Evolutionary conservation across 257 asterid species (phyloP).

Genomic region (Handroanthus guayacan): DNA sequence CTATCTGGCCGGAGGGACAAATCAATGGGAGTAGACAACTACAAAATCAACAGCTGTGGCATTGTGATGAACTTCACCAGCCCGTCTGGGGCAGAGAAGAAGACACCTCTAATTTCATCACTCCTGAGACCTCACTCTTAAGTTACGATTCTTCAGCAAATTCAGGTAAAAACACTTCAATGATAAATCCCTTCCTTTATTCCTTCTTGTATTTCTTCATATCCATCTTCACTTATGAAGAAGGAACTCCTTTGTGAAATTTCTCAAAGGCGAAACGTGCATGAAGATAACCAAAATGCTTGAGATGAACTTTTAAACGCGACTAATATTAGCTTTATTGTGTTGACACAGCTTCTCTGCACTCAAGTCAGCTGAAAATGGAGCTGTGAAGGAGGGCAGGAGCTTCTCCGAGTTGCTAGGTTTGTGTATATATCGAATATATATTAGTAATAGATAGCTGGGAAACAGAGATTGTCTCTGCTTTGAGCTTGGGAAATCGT

Average conservation of each 20-base stretch:
- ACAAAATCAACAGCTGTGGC: conserved; percentile 69
- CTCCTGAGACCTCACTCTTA: conserved; percentile 66
- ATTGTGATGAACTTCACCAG: conserved; percentile 61
- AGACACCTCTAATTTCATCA: conserved; percentile 60
- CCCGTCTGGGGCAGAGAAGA: conserved; percentile 66
- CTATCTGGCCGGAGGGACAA: conserved; percentile 68
- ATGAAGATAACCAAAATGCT: not conserved
- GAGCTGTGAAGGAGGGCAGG: conserved; percentile 53
- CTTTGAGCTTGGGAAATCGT: conserved; percentile 40
- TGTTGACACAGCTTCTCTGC: conserved; percentile 55
- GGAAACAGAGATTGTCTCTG: conserved; percentile 37
- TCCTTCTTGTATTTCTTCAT: not conserved
- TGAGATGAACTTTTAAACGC: not conserved
- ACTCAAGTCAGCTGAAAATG: conserved; percentile 67
- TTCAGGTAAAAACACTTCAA: conserved; percentile 56
- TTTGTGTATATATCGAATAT: conserved; percentile 27
- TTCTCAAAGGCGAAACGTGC: no score
- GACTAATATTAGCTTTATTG: conserved; percentile 16
- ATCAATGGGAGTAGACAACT: conserved; percentile 58
- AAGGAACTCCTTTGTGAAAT: no score
- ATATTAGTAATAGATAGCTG: conserved; percentile 37
- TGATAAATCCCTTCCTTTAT: not conserved
- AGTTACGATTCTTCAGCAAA: conserved; percentile 72
- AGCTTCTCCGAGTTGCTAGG: conserved; percentile 35
- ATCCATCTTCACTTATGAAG: not conserved